Percentiles rank a stretch among this genome's conserved stretches.
phyloP scores from a whole-genome alignment of 345 rosid genomes.

The Salix brachista region DNA sequence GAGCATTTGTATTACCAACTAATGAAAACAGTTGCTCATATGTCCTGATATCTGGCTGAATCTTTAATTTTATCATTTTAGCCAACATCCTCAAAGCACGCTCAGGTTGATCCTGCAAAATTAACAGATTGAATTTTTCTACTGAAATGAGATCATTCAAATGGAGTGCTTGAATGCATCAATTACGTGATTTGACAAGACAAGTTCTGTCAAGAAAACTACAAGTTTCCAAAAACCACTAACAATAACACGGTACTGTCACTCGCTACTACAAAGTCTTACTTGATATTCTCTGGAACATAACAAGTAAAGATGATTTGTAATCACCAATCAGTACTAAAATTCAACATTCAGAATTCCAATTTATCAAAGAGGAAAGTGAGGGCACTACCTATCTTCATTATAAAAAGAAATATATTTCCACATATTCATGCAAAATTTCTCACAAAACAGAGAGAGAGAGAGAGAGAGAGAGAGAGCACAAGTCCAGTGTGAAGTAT shows the following conservation, averaged over 20 bases:
- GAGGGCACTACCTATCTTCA: background rate
- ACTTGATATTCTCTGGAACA: background rate
- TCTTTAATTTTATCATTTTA: conserved; percentile 60
- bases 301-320: background rate
- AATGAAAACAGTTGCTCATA: conserved; percentile 68
- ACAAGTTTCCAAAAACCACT: background rate
- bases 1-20: conserved; percentile 68
- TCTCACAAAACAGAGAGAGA: background rate
- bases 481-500: background rate
- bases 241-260: background rate
- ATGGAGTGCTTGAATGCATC: background rate
- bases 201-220: background rate
- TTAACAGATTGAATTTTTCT: conserved; percentile 5
- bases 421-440: background rate
- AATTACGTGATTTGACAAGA: background rate
- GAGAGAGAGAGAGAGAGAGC: background rate
- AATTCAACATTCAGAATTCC: background rate
- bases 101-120: conserved; percentile 70
- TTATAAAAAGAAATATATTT: background rate
- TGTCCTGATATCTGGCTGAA: conserved; percentile 57
- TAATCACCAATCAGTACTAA: background rate
- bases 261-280: background rate
- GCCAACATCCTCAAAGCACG: conserved; percentile 60
- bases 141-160: background rate
- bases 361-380: background rate